Conservation (phyloP, 1,284 basidiomycete species). For the Trichosporon sp. region DNA sequence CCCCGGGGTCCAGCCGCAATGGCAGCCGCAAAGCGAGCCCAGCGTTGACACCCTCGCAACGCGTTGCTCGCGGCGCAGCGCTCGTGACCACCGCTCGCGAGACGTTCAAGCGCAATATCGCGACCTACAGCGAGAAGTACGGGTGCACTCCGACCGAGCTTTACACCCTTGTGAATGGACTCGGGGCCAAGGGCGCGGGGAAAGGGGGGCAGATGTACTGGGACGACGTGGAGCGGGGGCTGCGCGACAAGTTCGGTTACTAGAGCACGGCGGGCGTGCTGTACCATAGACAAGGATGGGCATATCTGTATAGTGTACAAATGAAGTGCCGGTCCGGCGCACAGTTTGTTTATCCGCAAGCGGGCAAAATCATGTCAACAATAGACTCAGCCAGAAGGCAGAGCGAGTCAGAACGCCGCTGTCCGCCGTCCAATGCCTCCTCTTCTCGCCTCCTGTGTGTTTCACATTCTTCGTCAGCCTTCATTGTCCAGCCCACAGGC, state of each 20-base stretch:
- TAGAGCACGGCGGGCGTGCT: not conserved
- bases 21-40: not conserved
- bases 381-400: not conserved
- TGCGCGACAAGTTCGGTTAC: slow-evolving; percentile 8
- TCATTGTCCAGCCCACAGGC: not conserved
- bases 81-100: not conserved
- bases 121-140: slow-evolving; percentile 14
- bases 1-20: not conserved
- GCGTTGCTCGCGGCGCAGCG: not conserved
- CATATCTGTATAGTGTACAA: no score
- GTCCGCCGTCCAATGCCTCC: not conserved
- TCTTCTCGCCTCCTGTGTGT: not conserved
- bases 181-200: not conserved
- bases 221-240: slow-evolving; percentile 10
- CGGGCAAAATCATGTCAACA: not conserved
- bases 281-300: no score
- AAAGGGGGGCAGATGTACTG: slow-evolving; percentile 9
- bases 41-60: not conserved
- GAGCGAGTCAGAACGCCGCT: not conserved
- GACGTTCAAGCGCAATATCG: not conserved
- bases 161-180: not conserved
- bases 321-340: no score
- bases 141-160: slow-evolving; percentile 17
- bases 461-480: not conserved
- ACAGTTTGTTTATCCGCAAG: no score